phyloP scores from a whole-genome alignment of 148 eudicot genomes.

The Polygonum maritimum region DNA sequence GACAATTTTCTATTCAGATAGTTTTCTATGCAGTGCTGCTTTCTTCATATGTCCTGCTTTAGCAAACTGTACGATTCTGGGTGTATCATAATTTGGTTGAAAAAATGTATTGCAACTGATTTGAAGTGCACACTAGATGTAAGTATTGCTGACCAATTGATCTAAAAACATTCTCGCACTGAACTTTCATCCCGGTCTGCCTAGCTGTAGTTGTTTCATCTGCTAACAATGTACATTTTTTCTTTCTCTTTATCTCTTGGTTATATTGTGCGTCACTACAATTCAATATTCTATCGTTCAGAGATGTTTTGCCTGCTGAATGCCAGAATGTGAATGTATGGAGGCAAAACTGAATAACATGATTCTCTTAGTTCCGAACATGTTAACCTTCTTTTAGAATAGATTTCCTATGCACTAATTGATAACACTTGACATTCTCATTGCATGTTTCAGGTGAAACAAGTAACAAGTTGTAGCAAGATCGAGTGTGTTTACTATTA shows the following conservation, averaged over 20 bases:
- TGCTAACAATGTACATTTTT: background rate
- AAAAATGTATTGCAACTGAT: background rate
- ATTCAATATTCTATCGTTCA: background rate
- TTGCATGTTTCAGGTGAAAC: slow-evolving; percentile 7
- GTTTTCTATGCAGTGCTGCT: too few species aligned
- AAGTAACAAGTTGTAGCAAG: slow-evolving; percentile 6
- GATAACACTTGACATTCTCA: background rate
- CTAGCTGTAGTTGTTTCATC: background rate
- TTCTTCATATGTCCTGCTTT: background rate
- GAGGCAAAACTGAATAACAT: background rate
- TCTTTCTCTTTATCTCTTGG: background rate
- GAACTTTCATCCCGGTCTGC: background rate
- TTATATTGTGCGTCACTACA: background rate
- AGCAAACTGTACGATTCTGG: background rate
- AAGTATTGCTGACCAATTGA: background rate
- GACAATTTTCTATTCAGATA: too few species aligned
- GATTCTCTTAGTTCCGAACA: background rate
- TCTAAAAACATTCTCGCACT: background rate
- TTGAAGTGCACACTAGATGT: background rate
- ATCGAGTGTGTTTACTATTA: background rate
- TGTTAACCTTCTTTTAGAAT: background rate
- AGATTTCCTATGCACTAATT: background rate
- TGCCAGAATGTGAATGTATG: background rate
- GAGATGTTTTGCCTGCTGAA: background rate
- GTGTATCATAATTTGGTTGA: background rate